Evolutionary conservation across 2,329 filamentous ascomycete species (phyloP).

Genomic region (Colletotrichum salicis): DNA sequence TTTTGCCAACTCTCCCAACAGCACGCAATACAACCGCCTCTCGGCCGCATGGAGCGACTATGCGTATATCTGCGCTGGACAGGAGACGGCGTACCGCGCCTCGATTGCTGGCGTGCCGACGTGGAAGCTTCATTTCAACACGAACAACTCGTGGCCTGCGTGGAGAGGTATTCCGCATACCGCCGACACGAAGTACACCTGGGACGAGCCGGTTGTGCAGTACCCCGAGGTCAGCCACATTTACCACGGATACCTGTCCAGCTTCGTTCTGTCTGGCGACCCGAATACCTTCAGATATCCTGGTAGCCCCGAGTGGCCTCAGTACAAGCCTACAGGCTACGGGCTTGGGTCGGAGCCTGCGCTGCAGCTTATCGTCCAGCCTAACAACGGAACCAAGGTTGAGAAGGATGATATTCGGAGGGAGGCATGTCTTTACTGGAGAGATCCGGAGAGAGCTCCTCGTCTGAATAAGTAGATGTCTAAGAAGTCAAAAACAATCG

Average conservation of each 20-base stretch:
- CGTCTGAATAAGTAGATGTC: conserved; percentile 46
- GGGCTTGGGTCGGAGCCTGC: conserved; percentile 40
- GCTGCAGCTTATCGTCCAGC: conserved; percentile 47
- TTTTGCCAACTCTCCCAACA: conserved; percentile 50
- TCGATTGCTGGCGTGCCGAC: conserved; percentile 75
- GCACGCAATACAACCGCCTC: conserved; percentile 56
- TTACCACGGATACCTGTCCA: conserved; percentile 71
- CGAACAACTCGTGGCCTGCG: conserved; percentile 73
- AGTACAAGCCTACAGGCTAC: conserved; percentile 40
- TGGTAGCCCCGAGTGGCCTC: conserved; percentile 39
- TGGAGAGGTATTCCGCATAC: conserved; percentile 63
- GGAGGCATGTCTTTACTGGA: conserved; percentile 49
- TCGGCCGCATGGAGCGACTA: conserved; percentile 57
- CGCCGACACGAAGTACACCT: conserved; percentile 48
- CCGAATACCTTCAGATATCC: conserved; percentile 64
- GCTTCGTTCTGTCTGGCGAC: conserved; percentile 76
- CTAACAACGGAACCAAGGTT: conserved; percentile 41
- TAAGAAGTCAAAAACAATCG: too few species aligned
- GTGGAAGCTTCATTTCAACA: conserved; percentile 80
- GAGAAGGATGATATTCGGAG: conserved; percentile 47
- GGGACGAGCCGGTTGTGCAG: conserved; percentile 48
- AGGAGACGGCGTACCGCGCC: conserved; percentile 64
- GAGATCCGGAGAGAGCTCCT: conserved; percentile 46
- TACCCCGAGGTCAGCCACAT: conserved; percentile 49
- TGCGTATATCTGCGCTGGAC: conserved; percentile 55